These are phyloP conservation scores for Penicillium occitanis DNA, from an alignment of 2,329 filamentous ascomycete species.

Conservation along the genomic window DNA sequence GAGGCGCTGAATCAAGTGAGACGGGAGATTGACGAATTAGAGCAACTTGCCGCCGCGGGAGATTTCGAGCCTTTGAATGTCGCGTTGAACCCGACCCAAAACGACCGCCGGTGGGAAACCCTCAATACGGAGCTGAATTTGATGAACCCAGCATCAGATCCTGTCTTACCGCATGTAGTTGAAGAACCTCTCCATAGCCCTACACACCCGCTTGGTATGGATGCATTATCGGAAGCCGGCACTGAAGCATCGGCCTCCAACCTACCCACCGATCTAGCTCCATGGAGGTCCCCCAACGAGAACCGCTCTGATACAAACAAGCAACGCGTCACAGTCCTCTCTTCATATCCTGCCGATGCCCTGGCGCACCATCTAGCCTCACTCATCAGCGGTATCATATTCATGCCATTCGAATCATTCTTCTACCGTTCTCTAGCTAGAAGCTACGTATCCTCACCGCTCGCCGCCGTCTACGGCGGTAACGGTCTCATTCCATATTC, in stretches of 20 bases:
- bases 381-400: slow-evolving; percentile 38
- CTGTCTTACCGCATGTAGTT: slow-evolving; percentile 32
- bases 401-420: slow-evolving; percentile 43
- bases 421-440: slow-evolving; percentile 42
- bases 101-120: slow-evolving; percentile 18
- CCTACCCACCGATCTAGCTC: neutral
- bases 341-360: slow-evolving; percentile 43
- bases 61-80: neutral
- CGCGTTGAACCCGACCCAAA: slow-evolving; percentile 13
- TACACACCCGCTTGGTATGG: slow-evolving; percentile 9
- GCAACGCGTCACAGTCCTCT: slow-evolving; percentile 46
- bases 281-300: neutral
- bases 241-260: slow-evolving; percentile 7
- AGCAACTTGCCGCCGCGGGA: neutral
- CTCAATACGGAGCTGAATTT: slow-evolving; percentile 21
- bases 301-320: neutral
- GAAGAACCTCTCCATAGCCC: slow-evolving; percentile 33
- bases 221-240: slow-evolving; percentile 9
- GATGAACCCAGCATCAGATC: slow-evolving; percentile 18
- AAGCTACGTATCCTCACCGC: slow-evolving; percentile 36
- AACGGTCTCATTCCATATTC: slow-evolving; percentile 23
- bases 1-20: slow-evolving; percentile 21
- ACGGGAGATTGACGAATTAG: slow-evolving; percentile 3
- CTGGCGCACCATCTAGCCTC: slow-evolving; percentile 44
- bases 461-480: slow-evolving; percentile 25